Evolutionary conservation across 139 green algal genomes (phyloP).

Genomic region (Chlamydomonas sp.): DNA sequence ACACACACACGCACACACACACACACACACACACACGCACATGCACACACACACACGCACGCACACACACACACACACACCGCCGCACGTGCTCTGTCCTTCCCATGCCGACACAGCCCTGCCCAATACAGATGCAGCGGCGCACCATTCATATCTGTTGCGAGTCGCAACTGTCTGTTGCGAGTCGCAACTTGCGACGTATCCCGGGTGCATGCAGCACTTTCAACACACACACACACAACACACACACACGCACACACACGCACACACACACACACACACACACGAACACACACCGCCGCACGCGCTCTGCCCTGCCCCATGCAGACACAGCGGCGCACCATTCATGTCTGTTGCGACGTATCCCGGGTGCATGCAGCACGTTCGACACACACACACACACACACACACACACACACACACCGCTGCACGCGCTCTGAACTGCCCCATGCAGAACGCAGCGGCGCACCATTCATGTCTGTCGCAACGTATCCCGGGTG

Average conservation of each 20-base stretch:
- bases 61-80: neutral
- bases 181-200: too few relatives aligned
- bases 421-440: too few relatives aligned
- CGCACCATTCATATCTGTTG: slow-evolving; percentile 28
- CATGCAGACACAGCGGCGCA: neutral
- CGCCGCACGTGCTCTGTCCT: too few relatives aligned
- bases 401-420: too few relatives aligned
- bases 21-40: neutral
- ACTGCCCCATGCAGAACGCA: neutral
- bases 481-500: slow-evolving; percentile 51
- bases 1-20: too few relatives aligned
- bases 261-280: neutral
- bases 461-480: slow-evolving; percentile 23
- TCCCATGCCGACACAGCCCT: too few relatives aligned
- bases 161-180: too few relatives aligned
- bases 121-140: neutral
- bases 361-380: neutral
- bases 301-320: neutral
- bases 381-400: neutral
- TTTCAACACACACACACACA: neutral
- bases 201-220: neutral
- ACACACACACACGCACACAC: too few relatives aligned
- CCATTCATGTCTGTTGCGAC: slow-evolving; percentile 28
- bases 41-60: too few relatives aligned
- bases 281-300: too few relatives aligned